phyloP scores from a whole-genome alignment of 192 early-diverging fungal species.

The Entomortierella parvispora region DNA sequence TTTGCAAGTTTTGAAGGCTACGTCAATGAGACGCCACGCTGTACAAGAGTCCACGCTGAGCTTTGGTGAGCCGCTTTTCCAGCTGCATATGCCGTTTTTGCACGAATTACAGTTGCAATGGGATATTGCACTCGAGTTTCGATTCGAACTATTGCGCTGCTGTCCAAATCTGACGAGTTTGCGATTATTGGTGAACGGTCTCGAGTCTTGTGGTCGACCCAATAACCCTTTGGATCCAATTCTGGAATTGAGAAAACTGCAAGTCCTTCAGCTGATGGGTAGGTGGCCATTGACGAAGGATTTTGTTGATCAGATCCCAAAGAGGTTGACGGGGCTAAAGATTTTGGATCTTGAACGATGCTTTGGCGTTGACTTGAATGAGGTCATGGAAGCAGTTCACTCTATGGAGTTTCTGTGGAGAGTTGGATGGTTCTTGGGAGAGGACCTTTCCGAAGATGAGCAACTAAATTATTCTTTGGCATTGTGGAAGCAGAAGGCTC shows the following conservation, averaged over 20 bases:
- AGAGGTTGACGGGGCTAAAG: slow-evolving; percentile 20
- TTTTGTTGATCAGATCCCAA: slow-evolving; percentile 17
- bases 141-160: slow-evolving; percentile 12
- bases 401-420: slow-evolving; percentile 36
- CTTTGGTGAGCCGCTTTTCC: slow-evolving; percentile 17
- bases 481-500: slow-evolving; percentile 15
- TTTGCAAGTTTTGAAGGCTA: slow-evolving; percentile 29
- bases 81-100: slow-evolving; percentile 23
- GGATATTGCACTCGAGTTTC: slow-evolving; percentile 44
- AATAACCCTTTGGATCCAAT: slow-evolving; percentile 26
- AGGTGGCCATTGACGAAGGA: slow-evolving; percentile 16
- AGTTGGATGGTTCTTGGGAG: slow-evolving; percentile 31
- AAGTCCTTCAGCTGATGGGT: slow-evolving; percentile 28
- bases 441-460: not conserved
- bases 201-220: slow-evolving; percentile 23
- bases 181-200: slow-evolving; percentile 33
- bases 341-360: slow-evolving; percentile 41
- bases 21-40: slow-evolving; percentile 17
- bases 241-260: slow-evolving; percentile 19
- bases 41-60: slow-evolving; percentile 9
- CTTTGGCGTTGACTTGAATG: slow-evolving; percentile 21
- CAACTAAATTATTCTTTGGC: too few species aligned
- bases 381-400: slow-evolving; percentile 16
- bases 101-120: slow-evolving; percentile 34
- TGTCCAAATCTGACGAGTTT: slow-evolving; percentile 24